These are phyloP conservation scores for Cyamopsis tetragonoloba DNA, from an alignment of 306 rosid genomes.

Conservation along the genomic window DNA sequence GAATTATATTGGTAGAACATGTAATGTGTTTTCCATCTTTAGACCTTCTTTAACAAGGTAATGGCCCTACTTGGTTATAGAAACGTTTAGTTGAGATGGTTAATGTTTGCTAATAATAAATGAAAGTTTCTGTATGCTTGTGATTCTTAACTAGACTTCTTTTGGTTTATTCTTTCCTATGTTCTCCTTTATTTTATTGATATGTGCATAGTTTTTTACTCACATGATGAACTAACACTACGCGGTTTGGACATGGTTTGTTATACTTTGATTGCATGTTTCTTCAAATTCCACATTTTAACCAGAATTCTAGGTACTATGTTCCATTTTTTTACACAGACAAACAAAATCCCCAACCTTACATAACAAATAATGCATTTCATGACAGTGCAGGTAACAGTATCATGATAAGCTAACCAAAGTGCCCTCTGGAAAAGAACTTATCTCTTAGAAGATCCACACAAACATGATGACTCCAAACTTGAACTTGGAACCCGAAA, in stretches of 20 bases:
- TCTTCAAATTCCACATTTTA: slow-evolving; percentile 14
- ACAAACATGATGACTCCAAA: slow-evolving; percentile 60
- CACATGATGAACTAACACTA: background rate
- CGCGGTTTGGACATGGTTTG: background rate
- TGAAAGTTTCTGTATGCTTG: background rate
- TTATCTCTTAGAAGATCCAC: slow-evolving; percentile 8
- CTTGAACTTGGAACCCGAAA: slow-evolving; percentile 63
- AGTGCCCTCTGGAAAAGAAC: slow-evolving; percentile 17
- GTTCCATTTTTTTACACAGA: background rate
- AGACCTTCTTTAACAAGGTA: background rate
- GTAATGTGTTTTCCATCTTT: background rate
- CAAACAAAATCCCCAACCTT: background rate
- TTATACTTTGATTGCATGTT: background rate
- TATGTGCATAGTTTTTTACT: background rate
- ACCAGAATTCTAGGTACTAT: background rate
- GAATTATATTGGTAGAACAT: background rate
- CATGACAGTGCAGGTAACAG: slow-evolving; percentile 34
- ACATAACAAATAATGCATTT: slow-evolving; percentile 11
- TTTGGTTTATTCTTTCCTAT: background rate
- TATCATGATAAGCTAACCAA: slow-evolving; percentile 15
- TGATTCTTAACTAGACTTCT: background rate
- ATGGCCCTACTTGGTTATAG: background rate
- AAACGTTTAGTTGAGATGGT: background rate
- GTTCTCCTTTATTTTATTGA: background rate
- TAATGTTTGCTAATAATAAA: background rate